These are phyloP conservation scores for Serendipita sp. DNA, from an alignment of 1,284 basidiomycete genomes.

Conservation along the genomic window DNA sequence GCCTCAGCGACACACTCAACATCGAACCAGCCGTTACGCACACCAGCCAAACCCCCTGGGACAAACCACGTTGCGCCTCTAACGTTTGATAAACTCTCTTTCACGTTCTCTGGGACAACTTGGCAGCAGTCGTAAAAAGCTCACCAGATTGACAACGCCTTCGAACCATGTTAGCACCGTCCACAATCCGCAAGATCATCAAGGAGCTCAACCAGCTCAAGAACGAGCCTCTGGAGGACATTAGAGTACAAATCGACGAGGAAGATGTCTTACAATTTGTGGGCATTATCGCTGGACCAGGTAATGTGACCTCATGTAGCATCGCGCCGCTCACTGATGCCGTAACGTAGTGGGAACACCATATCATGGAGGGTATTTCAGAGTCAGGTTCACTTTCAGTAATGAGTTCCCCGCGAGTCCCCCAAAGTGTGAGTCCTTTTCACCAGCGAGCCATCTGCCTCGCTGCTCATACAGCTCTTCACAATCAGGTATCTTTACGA, in stretches of 20 bases:
- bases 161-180: conserved; percentile 13
- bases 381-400: conserved; percentile 73
- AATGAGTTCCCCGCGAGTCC: conserved; percentile 83
- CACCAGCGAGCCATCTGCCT: background rate
- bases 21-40: background rate
- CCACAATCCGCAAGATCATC: conserved; percentile 41
- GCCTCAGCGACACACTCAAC: background rate
- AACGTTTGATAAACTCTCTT: background rate
- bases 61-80: background rate
- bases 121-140: background rate
- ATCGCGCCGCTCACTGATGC: conserved; percentile 8
- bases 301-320: conserved; percentile 26
- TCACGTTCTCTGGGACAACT: background rate
- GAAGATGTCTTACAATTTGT: conserved; percentile 73
- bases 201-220: conserved; percentile 69
- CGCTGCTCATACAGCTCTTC: conserved; percentile 1
- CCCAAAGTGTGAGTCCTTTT: conserved; percentile 63
- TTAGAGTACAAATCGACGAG: conserved; percentile 68
- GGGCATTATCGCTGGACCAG: conserved; percentile 67
- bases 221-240: conserved; percentile 73
- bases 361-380: conserved; percentile 84
- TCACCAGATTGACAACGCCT: background rate
- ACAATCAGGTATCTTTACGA: conserved; percentile 63
- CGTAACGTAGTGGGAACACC: conserved; percentile 65
- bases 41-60: background rate